Evolutionary conservation across 2,329 filamentous ascomycete species (phyloP).

Genomic region (Fusarium sp.): DNA sequence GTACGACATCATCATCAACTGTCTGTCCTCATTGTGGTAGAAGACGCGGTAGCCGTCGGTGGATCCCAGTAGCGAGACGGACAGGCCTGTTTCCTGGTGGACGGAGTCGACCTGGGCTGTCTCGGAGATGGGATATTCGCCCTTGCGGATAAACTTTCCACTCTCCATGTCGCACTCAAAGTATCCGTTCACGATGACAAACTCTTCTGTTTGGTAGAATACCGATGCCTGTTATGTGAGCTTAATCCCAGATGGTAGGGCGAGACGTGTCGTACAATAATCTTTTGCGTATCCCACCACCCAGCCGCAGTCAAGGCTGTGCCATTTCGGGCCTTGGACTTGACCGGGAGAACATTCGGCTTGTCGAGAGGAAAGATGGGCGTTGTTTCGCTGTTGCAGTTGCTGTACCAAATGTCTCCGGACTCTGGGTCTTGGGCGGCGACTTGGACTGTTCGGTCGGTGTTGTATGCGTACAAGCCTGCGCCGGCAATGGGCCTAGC

Average conservation of each 20-base stretch:
- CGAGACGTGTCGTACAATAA: not conserved
- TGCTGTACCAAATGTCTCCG: slow-evolving; percentile 3
- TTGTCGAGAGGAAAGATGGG: not conserved
- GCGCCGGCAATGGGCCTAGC: not conserved
- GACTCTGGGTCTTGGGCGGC: not conserved
- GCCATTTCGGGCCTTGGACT: not conserved
- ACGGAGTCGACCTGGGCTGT: not conserved
- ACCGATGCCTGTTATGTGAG: not conserved
- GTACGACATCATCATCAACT: slow-evolving; percentile 6
- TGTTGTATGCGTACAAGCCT: slow-evolving; percentile 3
- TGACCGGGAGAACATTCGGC: not conserved
- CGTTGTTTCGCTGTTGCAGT: slow-evolving; percentile 5
- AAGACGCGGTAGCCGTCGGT: not conserved
- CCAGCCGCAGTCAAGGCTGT: slow-evolving; percentile 6
- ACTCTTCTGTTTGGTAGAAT: not conserved
- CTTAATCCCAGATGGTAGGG: no score
- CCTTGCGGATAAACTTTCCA: not conserved
- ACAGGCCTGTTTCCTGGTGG: slow-evolving; percentile 1
- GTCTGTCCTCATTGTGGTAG: slow-evolving; percentile 4
- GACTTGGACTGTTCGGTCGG: slow-evolving; percentile 3
- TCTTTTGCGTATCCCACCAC: not conserved
- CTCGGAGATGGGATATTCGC: not conserved
- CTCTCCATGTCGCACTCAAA: not conserved
- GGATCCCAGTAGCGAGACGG: not conserved
- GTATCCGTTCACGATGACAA: not conserved